These are phyloP conservation scores for Gentiana straminea DNA, from an alignment of 257 asterid species.

Conservation along the genomic window DNA sequence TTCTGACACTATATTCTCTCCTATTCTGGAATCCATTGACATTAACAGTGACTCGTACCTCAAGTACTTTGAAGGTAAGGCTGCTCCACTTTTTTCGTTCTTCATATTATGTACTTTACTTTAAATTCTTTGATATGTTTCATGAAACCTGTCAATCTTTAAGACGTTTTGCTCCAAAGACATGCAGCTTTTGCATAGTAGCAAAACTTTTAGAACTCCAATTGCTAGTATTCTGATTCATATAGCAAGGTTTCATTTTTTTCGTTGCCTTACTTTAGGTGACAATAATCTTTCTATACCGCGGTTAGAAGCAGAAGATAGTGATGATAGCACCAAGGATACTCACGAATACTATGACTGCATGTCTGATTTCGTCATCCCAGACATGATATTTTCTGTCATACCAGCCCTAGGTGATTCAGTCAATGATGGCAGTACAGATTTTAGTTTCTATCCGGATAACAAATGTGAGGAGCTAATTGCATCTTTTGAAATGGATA, in stretches of 20 bases:
- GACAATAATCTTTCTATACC: conserved; percentile 53
- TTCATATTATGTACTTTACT: too few species aligned
- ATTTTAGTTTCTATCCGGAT: conserved; percentile 39
- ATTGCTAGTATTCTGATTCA: too few species aligned
- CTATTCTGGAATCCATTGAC: conserved; percentile 52
- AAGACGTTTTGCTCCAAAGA: too few species aligned
- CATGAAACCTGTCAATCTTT: neutral
- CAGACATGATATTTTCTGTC: conserved; percentile 75
- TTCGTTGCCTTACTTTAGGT: conserved; percentile 36
- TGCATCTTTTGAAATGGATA: conserved; percentile 44
- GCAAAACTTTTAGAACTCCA: too few species aligned
- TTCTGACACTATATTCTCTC: conserved; percentile 75
- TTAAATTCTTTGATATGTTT: neutral
- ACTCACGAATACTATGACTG: conserved; percentile 49
- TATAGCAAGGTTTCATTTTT: conserved; percentile 1
- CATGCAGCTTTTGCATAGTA: neutral
- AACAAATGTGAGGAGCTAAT: conserved; percentile 56
- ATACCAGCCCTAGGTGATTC: conserved; percentile 35
- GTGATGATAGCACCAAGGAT: conserved; percentile 64
- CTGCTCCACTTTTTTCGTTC: neutral
- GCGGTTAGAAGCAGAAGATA: conserved; percentile 63
- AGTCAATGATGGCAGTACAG: conserved; percentile 34
- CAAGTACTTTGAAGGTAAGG: conserved; percentile 41
- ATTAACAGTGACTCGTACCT: conserved; percentile 16
- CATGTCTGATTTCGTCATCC: conserved; percentile 53